A percentile compares a stretch with the other conserved stretches of the same genome.
These are phyloP conservation scores for Marasmius tenuissimus DNA, from an alignment of 1,284 basidiomycete species.

Conservation along the genomic window DNA sequence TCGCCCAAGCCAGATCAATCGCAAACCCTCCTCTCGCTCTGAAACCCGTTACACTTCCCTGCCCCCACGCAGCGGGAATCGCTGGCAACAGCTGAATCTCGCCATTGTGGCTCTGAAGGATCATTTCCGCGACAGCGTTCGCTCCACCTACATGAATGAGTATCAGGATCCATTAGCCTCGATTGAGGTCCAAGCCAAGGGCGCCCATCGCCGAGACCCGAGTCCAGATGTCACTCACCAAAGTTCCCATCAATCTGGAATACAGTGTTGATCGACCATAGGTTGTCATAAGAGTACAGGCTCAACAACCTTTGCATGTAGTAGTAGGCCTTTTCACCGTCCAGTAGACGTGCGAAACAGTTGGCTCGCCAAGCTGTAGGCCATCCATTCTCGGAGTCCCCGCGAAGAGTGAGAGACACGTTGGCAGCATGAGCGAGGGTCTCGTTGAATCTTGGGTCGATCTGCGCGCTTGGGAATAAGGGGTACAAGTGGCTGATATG, in stretches of 20 bases:
- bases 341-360: constrained; percentile 12
- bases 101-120: constrained; percentile 19
- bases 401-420: constrained; percentile 14
- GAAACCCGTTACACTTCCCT: constrained; percentile 15
- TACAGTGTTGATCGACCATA: constrained; percentile 13
- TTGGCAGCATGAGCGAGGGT: constrained; percentile 17
- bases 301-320: constrained; percentile 13
- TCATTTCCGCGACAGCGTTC: constrained; percentile 16
- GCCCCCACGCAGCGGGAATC: constrained; percentile 13
- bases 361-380: constrained; percentile 17
- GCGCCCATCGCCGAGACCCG: too few species aligned
- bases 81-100: constrained; percentile 20
- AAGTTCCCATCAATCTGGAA: constrained; percentile 17
- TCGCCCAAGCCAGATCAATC: constrained; percentile 15
- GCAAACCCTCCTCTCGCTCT: constrained; percentile 16
- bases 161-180: not conserved
- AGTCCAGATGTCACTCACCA: constrained; percentile 2
- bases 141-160: constrained; percentile 3
- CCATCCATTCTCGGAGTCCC: constrained; percentile 19
- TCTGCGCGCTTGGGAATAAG: constrained; percentile 18
- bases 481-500: constrained; percentile 17
- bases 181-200: not conserved
- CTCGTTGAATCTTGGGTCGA: constrained; percentile 16
- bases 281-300: constrained; percentile 13
- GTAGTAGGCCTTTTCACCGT: constrained; percentile 18